Percentiles rank a stretch among this genome's conserved stretches.
Conservation (phyloP, 2,329 filamentous ascomycete species). For the Claviceps maximensis region DNA sequence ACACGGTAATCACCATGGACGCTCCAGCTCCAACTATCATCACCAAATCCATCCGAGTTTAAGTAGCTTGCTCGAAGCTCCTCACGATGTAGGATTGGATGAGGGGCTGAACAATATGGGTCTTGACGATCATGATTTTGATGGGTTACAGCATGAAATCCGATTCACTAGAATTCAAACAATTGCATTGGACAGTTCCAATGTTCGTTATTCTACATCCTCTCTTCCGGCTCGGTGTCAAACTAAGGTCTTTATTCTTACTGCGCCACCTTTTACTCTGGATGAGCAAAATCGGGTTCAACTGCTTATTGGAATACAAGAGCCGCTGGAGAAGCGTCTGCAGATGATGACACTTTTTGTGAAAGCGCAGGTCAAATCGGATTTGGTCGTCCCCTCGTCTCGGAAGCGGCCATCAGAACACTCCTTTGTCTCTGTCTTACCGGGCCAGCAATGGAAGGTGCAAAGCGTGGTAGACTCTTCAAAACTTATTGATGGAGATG, state of each 20-base stretch:
- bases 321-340: constrained; percentile 52
- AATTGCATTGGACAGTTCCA: constrained; percentile 47
- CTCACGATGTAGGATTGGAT: constrained; percentile 56
- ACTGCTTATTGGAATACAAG: constrained; percentile 56
- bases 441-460: constrained; percentile 41
- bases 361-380: constrained; percentile 26
- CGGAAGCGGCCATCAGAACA: constrained; percentile 11
- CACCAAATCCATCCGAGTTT: constrained; percentile 37
- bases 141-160: constrained; percentile 60
- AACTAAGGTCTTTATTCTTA: constrained; percentile 54
- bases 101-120: constrained; percentile 62
- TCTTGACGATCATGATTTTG: constrained; percentile 57
- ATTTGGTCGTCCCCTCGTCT: constrained; percentile 12
- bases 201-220: constrained; percentile 46
- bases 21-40: constrained; percentile 27
- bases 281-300: constrained; percentile 41
- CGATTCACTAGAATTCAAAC: constrained; percentile 57
- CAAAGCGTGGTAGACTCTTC: constrained; percentile 61
- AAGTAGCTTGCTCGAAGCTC: constrained; percentile 53
- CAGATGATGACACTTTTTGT: constrained; percentile 52
- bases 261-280: constrained; percentile 41
- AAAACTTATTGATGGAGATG: constrained; percentile 51
- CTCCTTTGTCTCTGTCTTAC: constrained; percentile 16
- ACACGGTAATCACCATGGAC: constrained; percentile 34
- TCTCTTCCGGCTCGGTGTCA: constrained; percentile 38